Evolutionary conservation across 495 filamentous ascomycete genomes (phyloP), one percentile per base, ranked within the genome.

Genomic region (Podospora bellae-mahoneyi): DNA sequence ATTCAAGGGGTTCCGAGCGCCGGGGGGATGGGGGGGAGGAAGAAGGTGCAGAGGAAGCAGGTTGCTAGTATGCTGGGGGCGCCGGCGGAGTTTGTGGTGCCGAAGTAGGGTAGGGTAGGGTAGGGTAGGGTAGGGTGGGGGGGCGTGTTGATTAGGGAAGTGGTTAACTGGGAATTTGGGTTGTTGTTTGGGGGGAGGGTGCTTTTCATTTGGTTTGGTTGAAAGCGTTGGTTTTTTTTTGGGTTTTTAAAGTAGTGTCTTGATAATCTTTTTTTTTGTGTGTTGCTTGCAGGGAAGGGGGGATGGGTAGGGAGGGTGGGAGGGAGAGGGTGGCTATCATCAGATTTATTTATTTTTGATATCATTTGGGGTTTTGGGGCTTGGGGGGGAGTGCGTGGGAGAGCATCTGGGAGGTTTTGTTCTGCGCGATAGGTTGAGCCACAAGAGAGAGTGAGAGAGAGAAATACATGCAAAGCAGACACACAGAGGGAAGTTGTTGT

Each of bases 1-100:
- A 89, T 92, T 56, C 89, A 91, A 74, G 90, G 91, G 26, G 85
- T 90, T 13, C 90, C 90, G 53, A 83, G 89, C 30, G 62, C 86
- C n/a, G n/a, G 89, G 2, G 86, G 84, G 88, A 63, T 85, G 73
- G 82, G 84, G 60, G 78, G 78, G 66, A 85, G 81, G 13, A 87
- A 81, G 70, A 88, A 87, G 16, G 75, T 87, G 5, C 72, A 80
- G 13, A 81, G 91, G 69, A 93, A 93, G 78, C 90, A 91, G 63
- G 86, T 93, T 27, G 88, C 91, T 5, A 92, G 90, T 75, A 86
- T 92, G 78, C 72, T 89, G 59, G 78, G 81, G 3, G 71, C 75
- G 10, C 75, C 78, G 20, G 30, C 66, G 39, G 68, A 69, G 20
- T 76, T 73, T 62, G 56, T 48, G 5, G 62, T 65, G 44, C 71